Conservation (phyloP, 192 early-diverging fungal species). For the Gorgonomyces haynaldii region DNA sequence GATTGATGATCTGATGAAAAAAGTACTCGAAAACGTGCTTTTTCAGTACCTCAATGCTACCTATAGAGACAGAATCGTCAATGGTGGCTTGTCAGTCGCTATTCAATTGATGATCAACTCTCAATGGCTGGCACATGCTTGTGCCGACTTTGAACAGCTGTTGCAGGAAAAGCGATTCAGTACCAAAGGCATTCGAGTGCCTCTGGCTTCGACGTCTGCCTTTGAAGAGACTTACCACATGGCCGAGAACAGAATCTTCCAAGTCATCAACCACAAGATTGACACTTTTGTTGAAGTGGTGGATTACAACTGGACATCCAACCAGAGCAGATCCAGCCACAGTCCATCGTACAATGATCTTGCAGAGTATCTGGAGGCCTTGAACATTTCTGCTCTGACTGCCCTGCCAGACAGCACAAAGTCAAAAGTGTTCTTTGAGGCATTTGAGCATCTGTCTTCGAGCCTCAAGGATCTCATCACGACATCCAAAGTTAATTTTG, state of each 20-base stretch:
- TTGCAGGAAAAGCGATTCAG: slow-evolving; percentile 48
- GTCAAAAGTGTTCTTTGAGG: slow-evolving; percentile 58
- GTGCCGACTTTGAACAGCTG: slow-evolving; percentile 64
- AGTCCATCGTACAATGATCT: slow-evolving; percentile 67
- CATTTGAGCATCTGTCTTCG: slow-evolving; percentile 56
- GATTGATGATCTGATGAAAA: slow-evolving; percentile 78
- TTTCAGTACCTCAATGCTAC: slow-evolving; percentile 58
- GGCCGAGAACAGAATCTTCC: slow-evolving; percentile 73
- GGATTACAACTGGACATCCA: slow-evolving; percentile 69
- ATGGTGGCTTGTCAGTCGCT: slow-evolving; percentile 62
- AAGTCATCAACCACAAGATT: slow-evolving; percentile 67
- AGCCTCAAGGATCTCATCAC: slow-evolving; percentile 52
- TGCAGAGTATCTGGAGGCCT: slow-evolving; percentile 52
- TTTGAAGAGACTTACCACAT: slow-evolving; percentile 57
- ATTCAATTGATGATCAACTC: slow-evolving; percentile 79
- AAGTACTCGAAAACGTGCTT: slow-evolving; percentile 61
- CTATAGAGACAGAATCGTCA: slow-evolving; percentile 51
- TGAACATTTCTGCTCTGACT: slow-evolving; percentile 56
- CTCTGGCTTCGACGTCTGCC: slow-evolving; percentile 48
- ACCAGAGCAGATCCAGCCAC: slow-evolving; percentile 17
- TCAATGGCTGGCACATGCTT: slow-evolving; percentile 59
- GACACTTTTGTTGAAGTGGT: slow-evolving; percentile 70
- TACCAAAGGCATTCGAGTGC: slow-evolving; percentile 36
- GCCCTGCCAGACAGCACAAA: slow-evolving; percentile 57
- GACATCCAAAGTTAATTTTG: slow-evolving; percentile 41